Percentiles rank a stretch among this genome's conserved stretches.
These are phyloP conservation scores for Xanthoceras sorbifolium DNA, from an alignment of 345 rosid species.

Conservation along the genomic window DNA sequence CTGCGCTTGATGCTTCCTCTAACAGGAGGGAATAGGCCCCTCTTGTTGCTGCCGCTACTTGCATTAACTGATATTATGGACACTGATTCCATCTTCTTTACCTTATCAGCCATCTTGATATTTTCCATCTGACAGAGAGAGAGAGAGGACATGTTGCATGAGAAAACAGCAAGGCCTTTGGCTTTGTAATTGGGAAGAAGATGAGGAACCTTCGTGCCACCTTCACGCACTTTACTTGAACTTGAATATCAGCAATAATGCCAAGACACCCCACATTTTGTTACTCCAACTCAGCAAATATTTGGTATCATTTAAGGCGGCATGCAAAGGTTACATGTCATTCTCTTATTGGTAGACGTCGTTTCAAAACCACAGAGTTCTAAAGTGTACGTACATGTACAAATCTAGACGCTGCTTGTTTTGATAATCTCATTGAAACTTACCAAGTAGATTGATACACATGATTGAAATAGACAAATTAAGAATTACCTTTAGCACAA, in stretches of 20 bases:
- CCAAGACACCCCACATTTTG: constrained; percentile 8
- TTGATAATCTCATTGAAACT: too few species aligned
- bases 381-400: background rate
- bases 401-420: background rate
- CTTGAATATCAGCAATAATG: constrained; percentile 1
- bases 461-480: too few species aligned
- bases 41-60: background rate
- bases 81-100: background rate
- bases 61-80: background rate
- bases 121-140: background rate
- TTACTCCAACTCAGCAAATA: background rate
- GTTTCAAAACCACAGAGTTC: background rate
- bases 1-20: constrained; percentile 50
- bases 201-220: constrained; percentile 45
- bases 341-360: background rate
- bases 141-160: background rate
- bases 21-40: constrained; percentile 19
- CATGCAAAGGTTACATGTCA: background rate
- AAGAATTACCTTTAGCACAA: background rate
- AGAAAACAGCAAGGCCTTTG: background rate
- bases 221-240: constrained; percentile 24
- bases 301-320: background rate
- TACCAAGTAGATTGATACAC: background rate
- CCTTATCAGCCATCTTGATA: background rate
- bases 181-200: background rate